Conservation (phyloP, 1,284 basidiomycete species). For the Xerocomus minutiporus region DNA sequence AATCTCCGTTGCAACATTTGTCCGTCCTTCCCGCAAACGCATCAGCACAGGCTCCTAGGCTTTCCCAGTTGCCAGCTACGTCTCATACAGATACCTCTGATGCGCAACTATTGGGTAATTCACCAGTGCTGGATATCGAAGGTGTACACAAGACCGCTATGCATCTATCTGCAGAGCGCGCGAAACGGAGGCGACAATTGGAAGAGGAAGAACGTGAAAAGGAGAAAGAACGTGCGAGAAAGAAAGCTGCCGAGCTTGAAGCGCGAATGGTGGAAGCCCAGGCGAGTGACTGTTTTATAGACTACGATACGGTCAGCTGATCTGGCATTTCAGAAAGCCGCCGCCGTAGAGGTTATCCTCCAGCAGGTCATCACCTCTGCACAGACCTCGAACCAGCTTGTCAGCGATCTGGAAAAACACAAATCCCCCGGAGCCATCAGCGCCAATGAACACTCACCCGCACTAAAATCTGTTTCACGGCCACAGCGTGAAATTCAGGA, state of each 20-base stretch:
- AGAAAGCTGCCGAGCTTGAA: constrained; percentile 84
- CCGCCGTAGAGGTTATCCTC: constrained; percentile 8
- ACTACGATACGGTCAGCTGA: constrained; percentile 8
- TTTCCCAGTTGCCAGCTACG: constrained; percentile 34
- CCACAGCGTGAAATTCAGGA: constrained; percentile 26
- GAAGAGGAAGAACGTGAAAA: constrained; percentile 86
- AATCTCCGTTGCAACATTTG: constrained; percentile 34
- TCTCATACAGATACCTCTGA: constrained; percentile 38
- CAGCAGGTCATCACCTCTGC: constrained; percentile 10
- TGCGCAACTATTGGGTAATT: constrained; percentile 33
- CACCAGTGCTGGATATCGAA: constrained; percentile 56
- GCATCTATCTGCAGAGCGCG: constrained; percentile 87
- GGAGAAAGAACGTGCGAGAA: constrained; percentile 77
- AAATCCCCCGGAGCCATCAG: constrained; percentile 1
- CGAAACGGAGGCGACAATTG: constrained; percentile 70
- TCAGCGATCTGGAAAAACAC: constrained; percentile 4
- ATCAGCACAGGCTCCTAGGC: constrained; percentile 4
- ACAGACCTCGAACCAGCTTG: constrained; percentile 5
- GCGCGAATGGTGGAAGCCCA: constrained; percentile 54
- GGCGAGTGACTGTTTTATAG: constrained; percentile 7
- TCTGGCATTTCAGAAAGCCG: constrained; percentile 12
- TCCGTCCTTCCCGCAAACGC: constrained; percentile 25
- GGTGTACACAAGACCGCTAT: constrained; percentile 78
- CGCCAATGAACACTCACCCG: constrained; percentile 32
- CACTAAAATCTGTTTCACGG: constrained; percentile 27